A percentile compares a stretch with the other conserved stretches of the same genome.
Conservation (phyloP, 2,329 filamentous ascomycete species). For the Alternaria sp. region DNA sequence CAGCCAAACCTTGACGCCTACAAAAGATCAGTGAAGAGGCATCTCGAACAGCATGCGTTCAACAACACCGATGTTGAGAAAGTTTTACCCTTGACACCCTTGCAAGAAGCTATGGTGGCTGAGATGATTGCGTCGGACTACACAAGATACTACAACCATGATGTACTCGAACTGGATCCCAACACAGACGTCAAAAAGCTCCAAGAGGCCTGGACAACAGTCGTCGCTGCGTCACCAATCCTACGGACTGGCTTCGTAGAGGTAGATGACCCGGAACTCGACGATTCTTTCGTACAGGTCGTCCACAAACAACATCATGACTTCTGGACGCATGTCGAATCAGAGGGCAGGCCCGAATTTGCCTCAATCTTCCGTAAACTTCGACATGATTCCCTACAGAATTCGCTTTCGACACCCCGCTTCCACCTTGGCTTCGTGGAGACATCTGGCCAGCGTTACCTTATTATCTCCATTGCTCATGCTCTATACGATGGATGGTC, state of each 20-base stretch:
- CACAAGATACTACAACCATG: constrained; percentile 82
- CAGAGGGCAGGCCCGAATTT: constrained; percentile 35
- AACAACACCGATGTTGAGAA: constrained; percentile 57
- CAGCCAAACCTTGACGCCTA: constrained; percentile 24
- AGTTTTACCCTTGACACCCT: constrained; percentile 76
- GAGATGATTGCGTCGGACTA: constrained; percentile 81
- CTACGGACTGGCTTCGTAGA: constrained; percentile 76
- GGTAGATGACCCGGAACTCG: constrained; percentile 66
- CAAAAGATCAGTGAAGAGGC: constrained; percentile 43
- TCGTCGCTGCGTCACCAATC: constrained; percentile 70
- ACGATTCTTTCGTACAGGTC: constrained; percentile 63
- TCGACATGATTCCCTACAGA: constrained; percentile 41
- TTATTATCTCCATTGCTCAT: constrained; percentile 78
- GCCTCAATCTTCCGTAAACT: constrained; percentile 38
- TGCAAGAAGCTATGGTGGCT: constrained; percentile 86
- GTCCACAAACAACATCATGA: constrained; percentile 48
- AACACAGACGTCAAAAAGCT: constrained; percentile 64
- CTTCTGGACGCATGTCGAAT: constrained; percentile 42
- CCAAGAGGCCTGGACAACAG: constrained; percentile 64
- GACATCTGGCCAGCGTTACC: constrained; percentile 45
- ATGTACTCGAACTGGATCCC: constrained; percentile 68
- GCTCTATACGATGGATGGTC: constrained; percentile 92
- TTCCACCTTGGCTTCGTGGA: constrained; percentile 50
- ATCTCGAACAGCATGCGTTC: constrained; percentile 47
- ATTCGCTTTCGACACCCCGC: constrained; percentile 20